Percentiles rank a stretch among this genome's conserved stretches.
Evolutionary conservation across 208 protist species (phyloP).

Genomic region (Sergeia podlipaevii): DNA sequence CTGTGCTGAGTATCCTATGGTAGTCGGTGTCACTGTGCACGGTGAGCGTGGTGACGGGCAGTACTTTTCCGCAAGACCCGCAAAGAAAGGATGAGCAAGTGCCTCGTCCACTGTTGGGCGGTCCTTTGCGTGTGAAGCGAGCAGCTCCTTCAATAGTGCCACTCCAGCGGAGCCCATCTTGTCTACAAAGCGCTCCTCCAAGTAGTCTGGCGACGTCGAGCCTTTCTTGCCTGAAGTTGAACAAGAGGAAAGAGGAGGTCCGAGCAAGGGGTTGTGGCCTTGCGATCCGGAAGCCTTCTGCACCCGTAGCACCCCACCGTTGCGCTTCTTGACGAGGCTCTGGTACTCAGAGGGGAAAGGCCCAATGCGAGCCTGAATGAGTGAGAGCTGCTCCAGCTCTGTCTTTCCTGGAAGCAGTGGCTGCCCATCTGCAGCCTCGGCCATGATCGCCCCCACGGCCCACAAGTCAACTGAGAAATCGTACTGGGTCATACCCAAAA

Average conservation of each 20-base stretch:
- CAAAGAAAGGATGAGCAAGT: slow-evolving; percentile 80
- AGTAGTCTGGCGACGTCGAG: slow-evolving; percentile 11
- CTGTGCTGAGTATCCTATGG: not conserved
- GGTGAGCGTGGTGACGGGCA: not conserved
- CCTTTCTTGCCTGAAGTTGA: not conserved
- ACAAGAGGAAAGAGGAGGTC: not conserved
- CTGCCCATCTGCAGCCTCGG: slow-evolving; percentile 72
- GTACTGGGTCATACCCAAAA: slow-evolving; percentile 80
- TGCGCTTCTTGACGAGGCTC: slow-evolving; percentile 36
- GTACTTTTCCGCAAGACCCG: slow-evolving; percentile 10
- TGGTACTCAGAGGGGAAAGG: slow-evolving; percentile 43
- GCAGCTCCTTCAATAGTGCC: slow-evolving; percentile 50
- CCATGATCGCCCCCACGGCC: slow-evolving; percentile 91
- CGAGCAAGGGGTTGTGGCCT: slow-evolving; percentile 6
- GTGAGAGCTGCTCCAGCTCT: slow-evolving; percentile 78
- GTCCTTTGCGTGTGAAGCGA: slow-evolving; percentile 34
- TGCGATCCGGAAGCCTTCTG: not conserved
- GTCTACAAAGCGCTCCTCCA: slow-evolving; percentile 29
- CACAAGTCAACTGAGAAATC: slow-evolving; percentile 86
- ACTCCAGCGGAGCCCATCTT: slow-evolving; percentile 36
- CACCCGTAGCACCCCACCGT: slow-evolving; percentile 23
- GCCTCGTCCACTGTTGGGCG: slow-evolving; percentile 71
- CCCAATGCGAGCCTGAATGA: slow-evolving; percentile 78
- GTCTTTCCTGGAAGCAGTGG: slow-evolving; percentile 85
- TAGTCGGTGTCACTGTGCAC: not conserved